Base-by-base conservation (phyloP, 163 green algal species). In the Chlamydomonas reinhardtii region DNA sequence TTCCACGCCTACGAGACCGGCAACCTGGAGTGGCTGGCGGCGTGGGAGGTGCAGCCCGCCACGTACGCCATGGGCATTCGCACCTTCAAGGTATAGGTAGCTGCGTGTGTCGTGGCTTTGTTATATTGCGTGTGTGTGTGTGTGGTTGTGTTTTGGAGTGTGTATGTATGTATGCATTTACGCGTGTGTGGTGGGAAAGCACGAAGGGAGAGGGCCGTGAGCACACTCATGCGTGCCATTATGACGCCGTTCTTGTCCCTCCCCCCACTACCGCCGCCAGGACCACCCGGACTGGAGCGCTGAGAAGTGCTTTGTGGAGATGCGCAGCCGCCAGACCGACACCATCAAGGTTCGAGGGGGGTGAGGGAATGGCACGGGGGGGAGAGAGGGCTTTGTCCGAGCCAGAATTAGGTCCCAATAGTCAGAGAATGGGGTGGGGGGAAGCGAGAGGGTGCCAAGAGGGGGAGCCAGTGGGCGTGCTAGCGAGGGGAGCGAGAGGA, bases 1-100 rank as follows among this genome's bases (percentile, higher is more conserved):
- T 98, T 98, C 90, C 96, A 98, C 88, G 92, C 90, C 66, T 97
- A 95, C 90, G 70, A 90, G 32, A 75, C 39, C 52, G 95, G 95
- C 31, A 97, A 97, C 88, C 90, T 98, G 61, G 91, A 84, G 86
- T 97, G 94, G 95, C 82, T 94, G 75, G 95, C 96, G 17, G 96
- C 96, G 0, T 96, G 92, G 65, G 96, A 98, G 91, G 95, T 95
- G 48, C 91, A 96, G 90, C 85, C 92, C 0, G 95, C 95, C 25
- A 96, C 93, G 4, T 92, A 94, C 66, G 91, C 91, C 43, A 97
- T 98, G 83, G 94, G 90, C 0, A 83, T 96, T 25, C 90, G 93
- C 37, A 94, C 91, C 0, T 97, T 93, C 82, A 89, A 89, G 70
- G 79, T 85, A 25, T 0, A 64, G 3, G 37, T 25, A 39, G 37